Evolutionary conservation across 768 basidiomycete species (phyloP).

Genomic region (Lactarius sanguifluus): DNA sequence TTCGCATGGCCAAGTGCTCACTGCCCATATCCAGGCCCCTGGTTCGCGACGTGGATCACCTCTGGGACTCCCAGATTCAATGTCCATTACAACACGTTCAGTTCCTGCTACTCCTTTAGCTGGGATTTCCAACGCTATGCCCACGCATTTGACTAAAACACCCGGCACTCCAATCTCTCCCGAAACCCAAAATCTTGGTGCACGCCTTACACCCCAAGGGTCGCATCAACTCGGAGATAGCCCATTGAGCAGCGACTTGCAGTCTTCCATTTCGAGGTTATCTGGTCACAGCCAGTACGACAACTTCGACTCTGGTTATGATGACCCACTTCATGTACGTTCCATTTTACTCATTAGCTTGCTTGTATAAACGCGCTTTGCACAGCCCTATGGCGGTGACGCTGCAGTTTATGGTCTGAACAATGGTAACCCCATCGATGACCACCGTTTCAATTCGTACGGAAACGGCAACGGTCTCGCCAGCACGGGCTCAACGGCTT

Average conservation of each 20-base stretch:
- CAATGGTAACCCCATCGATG: slow-evolving; percentile 44
- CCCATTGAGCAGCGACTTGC: slow-evolving; percentile 56
- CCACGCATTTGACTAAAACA: slow-evolving; percentile 56
- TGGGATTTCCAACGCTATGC: slow-evolving; percentile 49
- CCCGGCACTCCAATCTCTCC: slow-evolving; percentile 66
- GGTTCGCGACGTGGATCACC: slow-evolving; percentile 76
- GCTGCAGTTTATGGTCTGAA: slow-evolving; percentile 41
- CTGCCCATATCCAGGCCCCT: slow-evolving; percentile 42
- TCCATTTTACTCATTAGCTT: slow-evolving; percentile 22
- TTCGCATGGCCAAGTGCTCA: slow-evolving; percentile 56
- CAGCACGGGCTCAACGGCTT: slow-evolving; percentile 63
- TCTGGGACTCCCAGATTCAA: slow-evolving; percentile 57
- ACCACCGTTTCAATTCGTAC: slow-evolving; percentile 55
- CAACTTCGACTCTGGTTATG: slow-evolving; percentile 53
- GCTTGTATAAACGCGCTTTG: slow-evolving; percentile 18
- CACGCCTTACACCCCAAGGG: slow-evolving; percentile 53
- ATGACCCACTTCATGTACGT: slow-evolving; percentile 55
- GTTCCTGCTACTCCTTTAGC: slow-evolving; percentile 79
- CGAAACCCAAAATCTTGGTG: slow-evolving; percentile 58
- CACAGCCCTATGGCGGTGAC: slow-evolving; percentile 58
- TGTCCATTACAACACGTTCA: slow-evolving; percentile 64
- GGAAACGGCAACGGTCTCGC: slow-evolving; percentile 36
- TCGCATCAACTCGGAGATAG: slow-evolving; percentile 50
- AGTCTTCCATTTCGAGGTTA: slow-evolving; percentile 71
- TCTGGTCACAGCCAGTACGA: slow-evolving; percentile 59